A percentile compares a stretch with the other conserved stretches of the same genome.
Conservation (phyloP, 148 eudicot genomes). For the Persicaria maculosa region DNA sequence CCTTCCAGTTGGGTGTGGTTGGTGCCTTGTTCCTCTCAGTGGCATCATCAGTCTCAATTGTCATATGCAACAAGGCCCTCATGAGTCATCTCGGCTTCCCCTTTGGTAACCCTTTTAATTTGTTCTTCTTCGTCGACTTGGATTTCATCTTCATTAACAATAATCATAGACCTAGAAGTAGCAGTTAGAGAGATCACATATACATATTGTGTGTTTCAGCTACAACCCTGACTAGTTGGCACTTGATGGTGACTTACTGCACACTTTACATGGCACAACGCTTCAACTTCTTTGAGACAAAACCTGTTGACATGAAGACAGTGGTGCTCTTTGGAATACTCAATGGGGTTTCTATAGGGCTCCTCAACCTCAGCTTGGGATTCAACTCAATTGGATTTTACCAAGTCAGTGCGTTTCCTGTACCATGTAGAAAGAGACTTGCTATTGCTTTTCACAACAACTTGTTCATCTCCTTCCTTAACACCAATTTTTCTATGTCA, state of each 20-base stretch:
- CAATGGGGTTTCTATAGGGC: slow-evolving; percentile 82
- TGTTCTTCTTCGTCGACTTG: not conserved
- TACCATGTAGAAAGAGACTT: no score
- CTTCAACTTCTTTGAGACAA: slow-evolving; percentile 69
- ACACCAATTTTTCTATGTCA: not conserved
- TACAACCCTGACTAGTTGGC: slow-evolving; percentile 97
- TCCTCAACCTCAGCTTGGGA: slow-evolving; percentile 90
- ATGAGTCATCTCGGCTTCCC: slow-evolving; percentile 75
- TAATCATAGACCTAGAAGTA: no score
- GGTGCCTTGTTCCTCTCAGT: slow-evolving; percentile 82
- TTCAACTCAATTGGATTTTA: slow-evolving; percentile 95
- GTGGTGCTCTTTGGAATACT: slow-evolving; percentile 68
- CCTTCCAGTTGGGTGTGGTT: slow-evolving; percentile 54
- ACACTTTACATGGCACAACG: slow-evolving; percentile 68
- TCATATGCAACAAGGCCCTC: slow-evolving; percentile 79
- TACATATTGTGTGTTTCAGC: slow-evolving; percentile 29
- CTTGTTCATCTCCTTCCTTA: no score
- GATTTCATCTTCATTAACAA: not conserved
- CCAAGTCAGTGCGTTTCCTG: not conserved
- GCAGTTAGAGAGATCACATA: no score
- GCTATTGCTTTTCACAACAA: no score
- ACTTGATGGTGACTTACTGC: slow-evolving; percentile 86
- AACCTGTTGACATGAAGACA: slow-evolving; percentile 74
- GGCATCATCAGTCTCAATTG: slow-evolving; percentile 84
- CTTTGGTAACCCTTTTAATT: slow-evolving; percentile 35